Evolutionary conservation across 2,329 filamentous ascomycete species (phyloP), one percentile per base, ranked within the genome.

Genomic region (Bipolaris gigantea): DNA sequence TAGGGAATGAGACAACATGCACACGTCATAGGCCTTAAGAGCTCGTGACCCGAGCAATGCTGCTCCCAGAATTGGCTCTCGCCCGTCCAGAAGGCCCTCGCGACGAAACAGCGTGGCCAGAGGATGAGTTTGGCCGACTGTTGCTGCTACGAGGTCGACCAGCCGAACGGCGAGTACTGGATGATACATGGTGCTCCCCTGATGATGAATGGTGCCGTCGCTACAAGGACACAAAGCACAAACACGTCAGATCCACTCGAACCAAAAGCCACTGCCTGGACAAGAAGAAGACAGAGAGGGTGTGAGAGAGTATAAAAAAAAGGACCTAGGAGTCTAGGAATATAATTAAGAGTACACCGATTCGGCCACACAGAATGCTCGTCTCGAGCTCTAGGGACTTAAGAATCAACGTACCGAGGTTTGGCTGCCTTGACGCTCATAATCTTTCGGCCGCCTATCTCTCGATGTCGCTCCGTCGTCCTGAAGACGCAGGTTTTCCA

Each of bases 401-500:
- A 67, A 71, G 70, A 75, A 73, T 75, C 72, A 75, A 75, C 73
- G 73, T 75, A 75, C 73, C 73, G 73, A 74, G 56, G 71, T 72
- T 65, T 74, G 70, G 61, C 70, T 73, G 61, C 63, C 65, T 62
- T 72, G 71, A 50, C 72, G 70, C 62, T 75, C 73, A 61, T 73
- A 74, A 53, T 75, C 73, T 59, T 75, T 73, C 42, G 73, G 72
- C 59, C 71, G 69, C 61, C 71, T 68, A 19, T 74, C 69, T 60
- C 70, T 69, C 49, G 72, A 65, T 44, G 67, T 68, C 46, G 70
- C 63, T 33, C 78, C 73, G 53, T 86, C 89, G 75, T 97, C 93
- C 73, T 96, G 89, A 69, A 97, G 81, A 74, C 94, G 92, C 65
- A 97, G 81, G 48, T 91, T 92, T 76, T 97, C 91, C 63, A 97